phyloP scores from a whole-genome alignment of 495 filamentous ascomycete genomes.

The Xylaria intraflava region DNA sequence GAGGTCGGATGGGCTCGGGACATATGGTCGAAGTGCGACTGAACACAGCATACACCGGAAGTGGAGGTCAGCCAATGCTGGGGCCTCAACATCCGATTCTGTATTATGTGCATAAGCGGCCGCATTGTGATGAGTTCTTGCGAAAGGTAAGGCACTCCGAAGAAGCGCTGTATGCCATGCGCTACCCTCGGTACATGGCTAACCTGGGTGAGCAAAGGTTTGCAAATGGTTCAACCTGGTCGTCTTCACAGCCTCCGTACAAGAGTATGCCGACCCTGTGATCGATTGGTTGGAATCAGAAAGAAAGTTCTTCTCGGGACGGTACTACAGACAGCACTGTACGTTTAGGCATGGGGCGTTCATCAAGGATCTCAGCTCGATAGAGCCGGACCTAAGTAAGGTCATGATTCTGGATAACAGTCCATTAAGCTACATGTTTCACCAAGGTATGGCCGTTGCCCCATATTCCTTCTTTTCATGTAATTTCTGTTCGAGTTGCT shows the following conservation, averaged over 20 bases:
- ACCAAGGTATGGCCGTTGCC: conserved; percentile 64
- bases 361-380: conserved; percentile 93
- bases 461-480: not conserved
- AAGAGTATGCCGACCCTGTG: conserved; percentile 97
- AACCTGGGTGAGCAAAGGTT: conserved; percentile 39
- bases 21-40: conserved; percentile 99
- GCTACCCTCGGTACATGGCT: conserved; percentile 2
- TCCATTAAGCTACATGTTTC: conserved; percentile 96
- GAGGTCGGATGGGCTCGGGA: conserved; percentile 88
- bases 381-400: conserved; percentile 91
- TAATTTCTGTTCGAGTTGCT: conserved; percentile 2
- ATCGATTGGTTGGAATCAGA: conserved; percentile 98
- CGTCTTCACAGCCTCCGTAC: conserved; percentile 92
- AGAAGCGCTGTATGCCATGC: not conserved
- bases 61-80: conserved; percentile 56
- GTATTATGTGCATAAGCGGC: conserved; percentile 97
- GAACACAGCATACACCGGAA: conserved; percentile 53
- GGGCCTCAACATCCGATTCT: conserved; percentile 92
- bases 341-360: conserved; percentile 91
- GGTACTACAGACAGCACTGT: conserved; percentile 95
- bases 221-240: conserved; percentile 99
- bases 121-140: conserved; percentile 93
- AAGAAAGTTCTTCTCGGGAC: conserved; percentile 83
- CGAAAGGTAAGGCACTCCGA: conserved; percentile 55
- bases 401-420: conserved; percentile 99